Evolutionary conservation across 2,329 filamentous ascomycete species (phyloP).

Genomic region (Chaetomiaceae sp.): DNA sequence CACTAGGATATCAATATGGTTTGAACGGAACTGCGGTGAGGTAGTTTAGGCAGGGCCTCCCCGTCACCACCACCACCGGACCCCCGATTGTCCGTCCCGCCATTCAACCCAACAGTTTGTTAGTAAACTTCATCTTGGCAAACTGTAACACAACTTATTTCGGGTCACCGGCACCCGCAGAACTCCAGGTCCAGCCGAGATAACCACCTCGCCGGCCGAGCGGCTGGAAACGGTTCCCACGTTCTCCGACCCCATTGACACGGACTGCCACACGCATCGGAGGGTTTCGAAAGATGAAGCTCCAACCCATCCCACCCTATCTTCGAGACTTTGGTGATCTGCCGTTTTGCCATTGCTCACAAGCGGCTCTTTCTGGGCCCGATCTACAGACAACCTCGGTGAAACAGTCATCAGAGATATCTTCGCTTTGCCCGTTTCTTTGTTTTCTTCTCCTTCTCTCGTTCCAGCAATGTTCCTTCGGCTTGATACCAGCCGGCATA

Average conservation of each 20-base stretch:
- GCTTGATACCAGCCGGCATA: too few relatives aligned
- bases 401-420: not conserved
- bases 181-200: not conserved
- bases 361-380: too few relatives aligned
- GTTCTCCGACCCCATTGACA: too few relatives aligned
- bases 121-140: not conserved
- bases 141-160: not conserved
- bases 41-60: not conserved
- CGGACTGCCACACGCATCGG: too few relatives aligned
- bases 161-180: not conserved
- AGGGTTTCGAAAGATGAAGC: too few relatives aligned
- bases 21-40: not conserved
- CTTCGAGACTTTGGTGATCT: too few relatives aligned
- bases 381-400: not conserved
- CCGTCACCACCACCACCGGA: slow-evolving; percentile 7
- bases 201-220: not conserved
- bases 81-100: slow-evolving; percentile 11
- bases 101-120: not conserved
- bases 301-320: too few relatives aligned
- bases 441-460: too few relatives aligned
- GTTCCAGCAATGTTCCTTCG: too few relatives aligned
- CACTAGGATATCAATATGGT: too few relatives aligned
- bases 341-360: too few relatives aligned
- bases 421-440: too few relatives aligned
- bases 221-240: not conserved